These are phyloP conservation scores for Calonectria pseudoreteaudii DNA, from an alignment of 2,329 filamentous ascomycete species.

Conservation along the genomic window DNA sequence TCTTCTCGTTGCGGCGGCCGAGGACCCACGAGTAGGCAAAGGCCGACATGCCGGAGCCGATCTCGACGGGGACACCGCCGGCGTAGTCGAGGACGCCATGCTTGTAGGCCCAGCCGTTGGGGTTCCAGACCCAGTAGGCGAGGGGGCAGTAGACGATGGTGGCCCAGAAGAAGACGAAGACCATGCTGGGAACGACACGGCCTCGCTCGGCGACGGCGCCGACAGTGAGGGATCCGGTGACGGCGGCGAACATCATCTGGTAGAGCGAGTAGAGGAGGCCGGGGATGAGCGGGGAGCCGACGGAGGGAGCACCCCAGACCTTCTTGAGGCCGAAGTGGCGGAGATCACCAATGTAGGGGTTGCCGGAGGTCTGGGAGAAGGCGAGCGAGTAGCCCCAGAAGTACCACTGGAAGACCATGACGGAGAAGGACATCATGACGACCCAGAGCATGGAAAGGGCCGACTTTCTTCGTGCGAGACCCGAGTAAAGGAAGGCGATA, in stretches of 20 bases:
- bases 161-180: slow-evolving; percentile 96
- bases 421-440: slow-evolving; percentile 91
- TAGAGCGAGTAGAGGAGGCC: slow-evolving; percentile 95
- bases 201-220: slow-evolving; percentile 95
- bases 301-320: slow-evolving; percentile 85
- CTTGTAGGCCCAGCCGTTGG: slow-evolving; percentile 91
- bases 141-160: slow-evolving; percentile 98
- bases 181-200: slow-evolving; percentile 90
- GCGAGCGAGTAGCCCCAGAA: slow-evolving; percentile 99
- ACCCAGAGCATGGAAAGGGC: slow-evolving; percentile 98
- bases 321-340: slow-evolving; percentile 90
- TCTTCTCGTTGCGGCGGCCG: slow-evolving; percentile 95
- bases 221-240: slow-evolving; percentile 91
- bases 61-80: slow-evolving; percentile 96
- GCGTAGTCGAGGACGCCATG: slow-evolving; percentile 97
- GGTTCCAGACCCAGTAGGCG: slow-evolving; percentile 96
- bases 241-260: slow-evolving; percentile 98
- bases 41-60: slow-evolving; percentile 91
- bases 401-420: slow-evolving; percentile 98
- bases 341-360: slow-evolving; percentile 92
- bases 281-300: slow-evolving; percentile 88
- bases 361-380: slow-evolving; percentile 84
- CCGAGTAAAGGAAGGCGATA: slow-evolving; percentile 97
- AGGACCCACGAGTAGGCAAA: slow-evolving; percentile 96
- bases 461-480: slow-evolving; percentile 96